Evolutionary conservation across 1,284 basidiomycete genomes (phyloP), one percentile per base, ranked within the genome.

Genomic region (Heterobasidion parviporum): DNA sequence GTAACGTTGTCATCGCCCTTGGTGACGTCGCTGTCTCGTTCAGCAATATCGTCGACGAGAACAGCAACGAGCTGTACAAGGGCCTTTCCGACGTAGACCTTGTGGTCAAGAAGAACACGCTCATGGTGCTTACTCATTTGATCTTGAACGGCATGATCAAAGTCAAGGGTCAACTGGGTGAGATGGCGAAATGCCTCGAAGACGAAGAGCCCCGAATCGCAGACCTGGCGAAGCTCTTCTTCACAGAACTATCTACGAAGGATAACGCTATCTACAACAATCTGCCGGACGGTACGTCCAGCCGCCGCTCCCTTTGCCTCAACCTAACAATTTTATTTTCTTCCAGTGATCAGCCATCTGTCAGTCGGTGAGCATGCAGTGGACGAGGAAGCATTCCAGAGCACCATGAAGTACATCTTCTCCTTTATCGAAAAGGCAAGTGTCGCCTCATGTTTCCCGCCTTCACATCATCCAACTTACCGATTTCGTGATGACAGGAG

Each of bases 211-310:
- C 79, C 56, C 77, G 95, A 9, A 91, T 99, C 58, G 84, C 89
- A 14, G 94, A 98, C 65, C 79, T 99, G 16, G 95, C 97, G 44
- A 97, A 95, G 70, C 71, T 99, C 55, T 99, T 99, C 83, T 99
- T 99, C 77, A 88, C 85, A 26, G 94, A 99, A 67, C 74, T 99
- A 43, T 90, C 93, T 38, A 95, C 85, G n/a, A 99, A 99, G 74
- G 96, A 99, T 67, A 98, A 98, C 67, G 96, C 94, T 10, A 95
- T 99, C 58, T 99, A 98, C 73, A 99, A 99, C 74, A 98, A 98
- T 69, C 71, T 99, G 64, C 96, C 95, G 1, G 94, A 97, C 73
- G 82, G 86, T 86, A 62, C 48, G 79, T 67, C 14, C 12, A n/a
- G 5, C 8, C 20, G 16, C 8, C 51, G 46, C 48, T 6, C 47